Evolutionary conservation across 2,329 filamentous ascomycete genomes (phyloP).

Genomic region (Aciculosporium take): DNA sequence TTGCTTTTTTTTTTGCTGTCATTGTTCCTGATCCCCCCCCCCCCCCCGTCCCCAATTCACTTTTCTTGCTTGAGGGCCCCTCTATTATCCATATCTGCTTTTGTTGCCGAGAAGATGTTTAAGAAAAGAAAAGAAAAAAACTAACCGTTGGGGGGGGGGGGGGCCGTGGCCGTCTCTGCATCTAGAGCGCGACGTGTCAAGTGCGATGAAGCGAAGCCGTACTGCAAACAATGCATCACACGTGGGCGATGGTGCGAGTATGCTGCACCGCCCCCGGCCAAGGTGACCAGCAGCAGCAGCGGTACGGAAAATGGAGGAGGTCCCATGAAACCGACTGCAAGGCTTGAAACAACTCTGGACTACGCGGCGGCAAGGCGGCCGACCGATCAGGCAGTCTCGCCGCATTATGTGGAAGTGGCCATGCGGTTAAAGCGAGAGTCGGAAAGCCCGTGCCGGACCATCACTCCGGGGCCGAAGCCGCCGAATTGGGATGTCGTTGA

Average conservation of each 20-base stretch:
- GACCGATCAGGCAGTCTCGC: background rate
- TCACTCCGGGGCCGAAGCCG: background rate
- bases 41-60: no score
- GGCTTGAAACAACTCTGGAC: background rate
- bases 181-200: slow-evolving; percentile 2
- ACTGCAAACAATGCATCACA: slow-evolving; percentile 3
- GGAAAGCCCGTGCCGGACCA: background rate
- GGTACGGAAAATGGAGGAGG: background rate
- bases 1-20: no score
- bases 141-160: no score
- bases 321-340: background rate
- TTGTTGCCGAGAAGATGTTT: no score
- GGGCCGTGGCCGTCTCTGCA: no score
- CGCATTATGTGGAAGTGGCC: background rate
- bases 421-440: background rate
- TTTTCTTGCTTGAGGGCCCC: no score
- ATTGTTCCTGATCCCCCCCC: no score
- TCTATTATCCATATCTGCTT: no score
- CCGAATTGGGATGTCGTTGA: slow-evolving; percentile 4
- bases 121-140: no score
- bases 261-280: background rate
- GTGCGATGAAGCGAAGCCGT: slow-evolving; percentile 4
- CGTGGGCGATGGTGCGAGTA: slow-evolving; percentile 5
- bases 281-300: background rate
- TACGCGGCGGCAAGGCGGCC: background rate